Evolutionary conservation across 768 basidiomycete species (phyloP).

Genomic region (Pleurotus cornucopiae): DNA sequence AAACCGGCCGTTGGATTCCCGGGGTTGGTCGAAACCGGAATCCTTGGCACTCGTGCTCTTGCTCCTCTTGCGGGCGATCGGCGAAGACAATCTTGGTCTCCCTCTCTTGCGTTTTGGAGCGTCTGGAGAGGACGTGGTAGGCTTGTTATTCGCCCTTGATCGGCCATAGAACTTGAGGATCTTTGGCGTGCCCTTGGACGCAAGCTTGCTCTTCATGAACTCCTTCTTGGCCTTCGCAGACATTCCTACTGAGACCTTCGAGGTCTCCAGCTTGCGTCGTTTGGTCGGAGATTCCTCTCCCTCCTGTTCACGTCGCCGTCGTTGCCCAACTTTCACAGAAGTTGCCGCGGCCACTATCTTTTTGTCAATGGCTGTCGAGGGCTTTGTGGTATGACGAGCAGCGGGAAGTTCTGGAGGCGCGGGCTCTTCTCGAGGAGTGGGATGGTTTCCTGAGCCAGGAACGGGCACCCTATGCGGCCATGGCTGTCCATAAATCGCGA

Average conservation of each 20-base stretch:
- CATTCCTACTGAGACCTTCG: constrained; percentile 21
- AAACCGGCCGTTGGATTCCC: constrained; percentile 63
- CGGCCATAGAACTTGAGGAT: constrained; percentile 2
- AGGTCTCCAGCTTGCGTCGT: constrained; percentile 41
- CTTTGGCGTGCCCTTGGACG: neutral
- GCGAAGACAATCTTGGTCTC: constrained; percentile 34
- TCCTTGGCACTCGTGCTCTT: constrained; percentile 9
- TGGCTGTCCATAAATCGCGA: constrained; percentile 65
- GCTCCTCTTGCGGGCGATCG: constrained; percentile 14
- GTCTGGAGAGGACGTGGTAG: constrained; percentile 8
- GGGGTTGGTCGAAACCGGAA: constrained; percentile 44
- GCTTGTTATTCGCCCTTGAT: constrained; percentile 14
- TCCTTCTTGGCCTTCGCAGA: constrained; percentile 17
- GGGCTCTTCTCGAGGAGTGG: constrained; percentile 50
- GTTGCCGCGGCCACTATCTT: constrained; percentile 45
- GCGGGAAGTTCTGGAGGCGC: constrained; percentile 43
- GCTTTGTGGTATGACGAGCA: constrained; percentile 48
- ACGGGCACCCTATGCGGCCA: constrained; percentile 67
- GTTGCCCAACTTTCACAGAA: constrained; percentile 25
- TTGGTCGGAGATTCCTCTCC: constrained; percentile 40
- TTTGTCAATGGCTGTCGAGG: constrained; percentile 45
- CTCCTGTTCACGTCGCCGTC: constrained; percentile 22
- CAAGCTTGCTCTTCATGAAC: neutral
- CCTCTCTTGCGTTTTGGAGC: constrained; percentile 35
- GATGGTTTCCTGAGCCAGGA: constrained; percentile 38